Base-by-base conservation (phyloP, 2,329 filamentous ascomycete genomes). In the Venturia pyrina region DNA sequence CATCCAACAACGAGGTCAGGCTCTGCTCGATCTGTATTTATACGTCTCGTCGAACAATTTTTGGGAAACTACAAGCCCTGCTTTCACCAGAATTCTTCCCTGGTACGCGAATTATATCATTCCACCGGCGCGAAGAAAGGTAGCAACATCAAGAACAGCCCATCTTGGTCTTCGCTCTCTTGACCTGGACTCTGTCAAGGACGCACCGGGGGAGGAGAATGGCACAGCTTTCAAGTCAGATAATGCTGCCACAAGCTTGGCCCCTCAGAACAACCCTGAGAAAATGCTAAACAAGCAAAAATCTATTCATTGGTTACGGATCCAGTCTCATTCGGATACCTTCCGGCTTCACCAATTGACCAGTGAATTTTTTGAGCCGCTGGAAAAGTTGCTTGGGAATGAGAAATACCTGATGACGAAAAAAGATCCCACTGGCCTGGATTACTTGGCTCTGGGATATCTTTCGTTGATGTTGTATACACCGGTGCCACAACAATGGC, bases 11-110 rank as follows among this genome's bases (percentile, higher is more conserved):
- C 57, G 40, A 34, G 64, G 64, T 5, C 56, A 61, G 34, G 40
- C 89, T 41, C 84, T 98, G 67, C 76, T 97, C 71, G 90, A 96
- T 71, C 86, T 97, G 66, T 93, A 88, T 63, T 87, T 98, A 70
- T 98, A 96, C 76, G 89, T 95, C 69, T 95, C 92, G 41, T 90
- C 89, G 66, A 86, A 91, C 69, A 97, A 98, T 79, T 99, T 95
- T 84, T 82, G 87, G 65, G 80, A 83, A 56, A 79, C 83, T 62
- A 96, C 92, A 4, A 87, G 91, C 19, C 90, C 91, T 2, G 88
- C 91, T 46, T 96, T 92, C 78, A 91, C 88, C 69, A 79, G 81
- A 6, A 84, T 97, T 66, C 85, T 98, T 48, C 85, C 89, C 50
- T 96, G 95, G 81, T 92, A 95, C 21, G 83, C 92, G 68, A 93